Conservation (phyloP, 2,329 filamentous ascomycete species). For the Penicillium griseofulvum region DNA sequence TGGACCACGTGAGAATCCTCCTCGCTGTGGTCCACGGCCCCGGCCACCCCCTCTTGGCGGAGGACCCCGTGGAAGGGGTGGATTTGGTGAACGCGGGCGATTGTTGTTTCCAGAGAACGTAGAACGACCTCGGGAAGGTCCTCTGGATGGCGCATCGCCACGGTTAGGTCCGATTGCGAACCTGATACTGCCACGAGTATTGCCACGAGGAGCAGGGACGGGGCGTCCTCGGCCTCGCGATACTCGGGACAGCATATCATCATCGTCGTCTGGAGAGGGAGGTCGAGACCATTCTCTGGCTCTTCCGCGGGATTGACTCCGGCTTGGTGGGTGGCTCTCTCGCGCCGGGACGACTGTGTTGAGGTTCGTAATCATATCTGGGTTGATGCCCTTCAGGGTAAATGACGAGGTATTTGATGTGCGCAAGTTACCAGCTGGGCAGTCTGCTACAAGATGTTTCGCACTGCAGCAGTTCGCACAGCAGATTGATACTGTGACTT, state of each 20-base stretch:
- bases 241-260: conserved; percentile 32
- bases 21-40: conserved; percentile 9
- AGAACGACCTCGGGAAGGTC: conserved; percentile 22
- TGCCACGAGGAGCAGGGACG: conserved; percentile 24
- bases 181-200: conserved; percentile 35
- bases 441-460: conserved; percentile 46
- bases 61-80: conserved; percentile 11
- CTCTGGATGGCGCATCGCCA: neutral
- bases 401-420: conserved; percentile 36
- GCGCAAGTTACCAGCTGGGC: conserved; percentile 30
- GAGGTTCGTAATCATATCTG: conserved; percentile 39
- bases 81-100: conserved; percentile 32
- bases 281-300: conserved; percentile 18
- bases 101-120: conserved; percentile 19
- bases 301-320: neutral
- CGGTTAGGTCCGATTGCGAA: conserved; percentile 34
- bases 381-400: conserved; percentile 39
- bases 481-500: conserved; percentile 43
- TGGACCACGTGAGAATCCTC: conserved; percentile 10
- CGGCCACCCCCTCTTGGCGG: conserved; percentile 15
- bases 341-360: conserved; percentile 26
- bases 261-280: conserved; percentile 34
- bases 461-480: conserved; percentile 46
- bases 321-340: conserved; percentile 3
- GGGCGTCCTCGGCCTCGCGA: conserved; percentile 25